Evolutionary conservation across 768 basidiomycete genomes (phyloP).

Genomic region (Boletus tomentosulus): DNA sequence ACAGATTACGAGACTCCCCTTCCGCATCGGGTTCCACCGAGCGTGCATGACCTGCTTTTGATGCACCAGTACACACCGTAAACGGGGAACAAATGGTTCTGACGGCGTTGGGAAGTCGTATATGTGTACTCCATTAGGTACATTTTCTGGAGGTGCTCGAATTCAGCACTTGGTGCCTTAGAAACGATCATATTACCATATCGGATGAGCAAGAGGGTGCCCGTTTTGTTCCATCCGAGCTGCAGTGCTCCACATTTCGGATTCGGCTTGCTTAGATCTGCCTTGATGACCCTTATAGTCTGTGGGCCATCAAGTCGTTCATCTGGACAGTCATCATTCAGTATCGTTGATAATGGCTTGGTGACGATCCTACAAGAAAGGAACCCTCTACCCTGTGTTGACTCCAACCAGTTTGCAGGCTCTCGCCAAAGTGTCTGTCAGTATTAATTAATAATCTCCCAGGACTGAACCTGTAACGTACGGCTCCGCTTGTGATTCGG

Average conservation of each 20-base stretch:
- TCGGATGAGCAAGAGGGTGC: slow-evolving; percentile 66
- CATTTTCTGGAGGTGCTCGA: slow-evolving; percentile 43
- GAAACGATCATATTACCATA: slow-evolving; percentile 48
- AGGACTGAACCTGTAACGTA: slow-evolving; percentile 34
- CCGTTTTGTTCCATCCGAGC: slow-evolving; percentile 78
- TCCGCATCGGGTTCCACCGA: slow-evolving; percentile 83
- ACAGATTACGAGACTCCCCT: slow-evolving; percentile 63
- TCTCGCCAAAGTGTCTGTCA: slow-evolving; percentile 80
- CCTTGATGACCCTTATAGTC: slow-evolving; percentile 44
- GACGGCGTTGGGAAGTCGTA: slow-evolving; percentile 66
- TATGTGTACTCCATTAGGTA: slow-evolving; percentile 61
- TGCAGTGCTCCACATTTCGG: slow-evolving; percentile 68
- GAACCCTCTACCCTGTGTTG: slow-evolving; percentile 82
- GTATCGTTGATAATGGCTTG: neutral
- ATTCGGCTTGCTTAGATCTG: slow-evolving; percentile 57
- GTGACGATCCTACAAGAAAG: slow-evolving; percentile 61
- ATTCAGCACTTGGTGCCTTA: neutral
- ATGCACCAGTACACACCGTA: slow-evolving; percentile 69
- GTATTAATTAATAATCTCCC: slow-evolving; percentile 1
- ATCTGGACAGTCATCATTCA: slow-evolving; percentile 38
- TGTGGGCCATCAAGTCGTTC: slow-evolving; percentile 59
- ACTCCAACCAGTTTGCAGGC: slow-evolving; percentile 78
- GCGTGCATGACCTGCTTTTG: slow-evolving; percentile 58
- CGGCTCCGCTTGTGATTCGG: slow-evolving; percentile 52
- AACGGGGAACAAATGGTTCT: slow-evolving; percentile 52